These are phyloP conservation scores for Clonostachys solani DNA, from an alignment of 2,329 filamentous ascomycete genomes.

Conservation along the genomic window DNA sequence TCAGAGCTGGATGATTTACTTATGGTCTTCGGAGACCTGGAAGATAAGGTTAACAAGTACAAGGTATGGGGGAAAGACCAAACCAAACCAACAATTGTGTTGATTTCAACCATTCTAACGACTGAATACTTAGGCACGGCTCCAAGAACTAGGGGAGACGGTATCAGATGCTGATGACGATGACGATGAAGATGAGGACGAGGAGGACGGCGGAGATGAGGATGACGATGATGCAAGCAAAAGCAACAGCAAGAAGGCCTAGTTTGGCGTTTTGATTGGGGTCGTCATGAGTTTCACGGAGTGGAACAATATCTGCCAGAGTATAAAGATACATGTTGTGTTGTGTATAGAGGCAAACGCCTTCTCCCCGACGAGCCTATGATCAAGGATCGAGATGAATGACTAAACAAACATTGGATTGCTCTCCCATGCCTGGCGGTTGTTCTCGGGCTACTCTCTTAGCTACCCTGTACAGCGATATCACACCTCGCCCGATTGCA, in stretches of 20 bases:
- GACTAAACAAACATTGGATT: too few relatives aligned
- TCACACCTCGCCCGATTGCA: background rate
- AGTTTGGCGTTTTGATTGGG: too few relatives aligned
- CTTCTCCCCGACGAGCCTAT: too few relatives aligned
- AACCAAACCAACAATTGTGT: background rate
- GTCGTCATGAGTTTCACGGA: too few relatives aligned
- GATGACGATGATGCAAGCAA: conserved; percentile 16
- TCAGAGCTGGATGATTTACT: conserved; percentile 76
- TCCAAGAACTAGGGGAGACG: conserved; percentile 62
- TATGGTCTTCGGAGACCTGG: conserved; percentile 76
- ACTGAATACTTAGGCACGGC: conserved; percentile 38
- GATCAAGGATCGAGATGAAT: too few relatives aligned
- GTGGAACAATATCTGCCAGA: too few relatives aligned
- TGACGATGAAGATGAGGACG: conserved; percentile 51
- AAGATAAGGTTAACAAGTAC: conserved; percentile 72
- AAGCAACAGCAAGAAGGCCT: background rate
- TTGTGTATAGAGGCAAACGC: too few relatives aligned
- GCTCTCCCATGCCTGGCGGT: too few relatives aligned
- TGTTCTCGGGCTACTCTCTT: too few relatives aligned
- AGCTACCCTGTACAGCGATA: background rate
- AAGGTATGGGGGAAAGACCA: conserved; percentile 48
- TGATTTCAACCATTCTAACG: conserved; percentile 1
- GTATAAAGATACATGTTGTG: too few relatives aligned
- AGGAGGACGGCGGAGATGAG: conserved; percentile 32
- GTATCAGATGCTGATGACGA: conserved; percentile 77